Evolutionary conservation across 805 yeast species (phyloP).

Genomic region (Tetrapisispora arboricola): DNA sequence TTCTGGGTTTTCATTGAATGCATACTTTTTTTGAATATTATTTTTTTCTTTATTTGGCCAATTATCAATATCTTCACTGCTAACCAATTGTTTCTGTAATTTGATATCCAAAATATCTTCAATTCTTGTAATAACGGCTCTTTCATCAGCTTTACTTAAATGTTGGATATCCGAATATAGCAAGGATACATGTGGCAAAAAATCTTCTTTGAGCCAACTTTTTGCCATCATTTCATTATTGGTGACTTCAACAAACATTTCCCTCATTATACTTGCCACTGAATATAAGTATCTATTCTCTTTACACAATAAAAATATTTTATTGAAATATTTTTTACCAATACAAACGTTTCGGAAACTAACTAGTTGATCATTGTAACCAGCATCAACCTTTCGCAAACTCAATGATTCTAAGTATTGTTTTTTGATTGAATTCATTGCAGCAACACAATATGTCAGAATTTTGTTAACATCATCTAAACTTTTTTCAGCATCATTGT

Average conservation of each 20-base stretch:
- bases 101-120: slow-evolving; percentile 49
- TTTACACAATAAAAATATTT: slow-evolving; percentile 20
- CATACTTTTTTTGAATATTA: slow-evolving; percentile 18
- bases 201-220: slow-evolving; percentile 48
- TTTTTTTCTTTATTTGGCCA: slow-evolving; percentile 6
- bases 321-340: slow-evolving; percentile 23
- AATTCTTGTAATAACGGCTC: slow-evolving; percentile 54
- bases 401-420: slow-evolving; percentile 9
- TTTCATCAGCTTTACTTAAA: slow-evolving; percentile 53
- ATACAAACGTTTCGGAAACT: slow-evolving; percentile 19
- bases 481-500: slow-evolving; percentile 23
- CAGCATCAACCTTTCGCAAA: slow-evolving; percentile 1
- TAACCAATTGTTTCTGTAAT: slow-evolving; percentile 8
- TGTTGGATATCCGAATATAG: slow-evolving; percentile 58
- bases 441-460: slow-evolving; percentile 45
- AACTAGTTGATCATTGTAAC: slow-evolving; percentile 8
- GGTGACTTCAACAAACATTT: slow-evolving; percentile 36
- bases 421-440: slow-evolving; percentile 34
- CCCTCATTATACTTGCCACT: slow-evolving; percentile 40
- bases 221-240: slow-evolving; percentile 34
- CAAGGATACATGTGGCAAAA: slow-evolving; percentile 63
- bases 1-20: slow-evolving; percentile 10
- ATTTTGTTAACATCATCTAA: slow-evolving; percentile 49
- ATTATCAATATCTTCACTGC: not conserved
- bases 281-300: slow-evolving; percentile 26